A percentile compares a stretch with the other conserved stretches of the same genome.
These are phyloP conservation scores for Hypericum androsaemum DNA, from an alignment of 345 rosid species.

Conservation along the genomic window DNA sequence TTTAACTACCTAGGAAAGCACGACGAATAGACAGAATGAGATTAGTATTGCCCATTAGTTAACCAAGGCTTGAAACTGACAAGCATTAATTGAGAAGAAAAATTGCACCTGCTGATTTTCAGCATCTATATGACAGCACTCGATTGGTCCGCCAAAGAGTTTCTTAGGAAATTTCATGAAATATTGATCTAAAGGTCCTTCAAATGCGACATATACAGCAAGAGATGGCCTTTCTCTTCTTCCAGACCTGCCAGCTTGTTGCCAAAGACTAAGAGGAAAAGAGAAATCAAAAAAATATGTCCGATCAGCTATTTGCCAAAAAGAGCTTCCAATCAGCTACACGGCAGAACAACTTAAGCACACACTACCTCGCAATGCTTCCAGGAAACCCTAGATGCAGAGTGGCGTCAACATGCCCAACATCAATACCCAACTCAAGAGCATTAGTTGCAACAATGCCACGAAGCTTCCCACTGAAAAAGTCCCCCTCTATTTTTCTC, in stretches of 20 bases:
- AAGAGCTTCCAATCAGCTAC: slow-evolving; percentile 2
- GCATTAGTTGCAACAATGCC: slow-evolving; percentile 97
- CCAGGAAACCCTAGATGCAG: slow-evolving; percentile 98
- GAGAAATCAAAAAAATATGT: slow-evolving; percentile 16
- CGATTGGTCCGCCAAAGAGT: slow-evolving; percentile 70
- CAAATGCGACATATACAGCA: slow-evolving; percentile 81
- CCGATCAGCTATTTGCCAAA: too few relatives aligned
- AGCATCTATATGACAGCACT: slow-evolving; percentile 80
- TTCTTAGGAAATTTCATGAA: slow-evolving; percentile 79
- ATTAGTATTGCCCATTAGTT: slow-evolving; percentile 9
- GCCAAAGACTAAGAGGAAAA: slow-evolving; percentile 79
- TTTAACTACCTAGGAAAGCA: slow-evolving; percentile 58
- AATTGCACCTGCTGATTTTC: slow-evolving; percentile 60
- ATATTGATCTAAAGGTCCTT: slow-evolving; percentile 81
- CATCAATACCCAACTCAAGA: slow-evolving; percentile 95
- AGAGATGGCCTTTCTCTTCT: slow-evolving; percentile 81
- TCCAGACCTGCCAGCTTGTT: slow-evolving; percentile 97
- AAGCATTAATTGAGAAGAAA: slow-evolving; percentile 11
- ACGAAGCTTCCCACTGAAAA: slow-evolving; percentile 73
- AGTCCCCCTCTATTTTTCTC: slow-evolving; percentile 71
- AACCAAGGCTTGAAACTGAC: slow-evolving; percentile 8
- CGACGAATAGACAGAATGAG: slow-evolving; percentile 12
- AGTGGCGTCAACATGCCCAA: slow-evolving; percentile 88
- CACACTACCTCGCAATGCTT: slow-evolving; percentile 71
- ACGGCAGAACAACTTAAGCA: slow-evolving; percentile 13